Evolutionary conservation across 23 red algal genomes (phyloP).

Genomic region (Gracilaria domingensis): DNA sequence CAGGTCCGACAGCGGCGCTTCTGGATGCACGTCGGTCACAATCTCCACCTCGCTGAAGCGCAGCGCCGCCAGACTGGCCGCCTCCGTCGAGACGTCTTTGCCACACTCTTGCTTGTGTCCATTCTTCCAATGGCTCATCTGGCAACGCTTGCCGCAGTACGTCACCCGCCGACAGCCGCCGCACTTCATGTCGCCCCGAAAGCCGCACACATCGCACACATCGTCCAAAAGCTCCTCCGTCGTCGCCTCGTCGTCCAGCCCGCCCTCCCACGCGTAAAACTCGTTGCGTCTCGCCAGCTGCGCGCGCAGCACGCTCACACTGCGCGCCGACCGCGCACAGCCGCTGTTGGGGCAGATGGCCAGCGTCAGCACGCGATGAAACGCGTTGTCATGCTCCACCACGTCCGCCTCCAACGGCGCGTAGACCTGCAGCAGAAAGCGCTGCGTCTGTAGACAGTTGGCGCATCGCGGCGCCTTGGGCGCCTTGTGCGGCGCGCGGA

Average conservation of each 20-base stretch:
- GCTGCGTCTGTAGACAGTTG: constrained; percentile 31
- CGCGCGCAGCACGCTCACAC: constrained; percentile 56
- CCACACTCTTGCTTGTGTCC: constrained; percentile 28
- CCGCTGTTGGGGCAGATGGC: constrained; percentile 12
- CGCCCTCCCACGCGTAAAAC: constrained; percentile 45
- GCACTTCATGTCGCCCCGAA: constrained; percentile 24
- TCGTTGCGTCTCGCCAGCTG: constrained; percentile 49
- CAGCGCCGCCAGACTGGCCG: background rate
- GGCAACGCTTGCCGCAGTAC: constrained; percentile 44
- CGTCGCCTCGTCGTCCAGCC: background rate
- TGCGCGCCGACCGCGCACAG: background rate
- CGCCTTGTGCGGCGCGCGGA: background rate
- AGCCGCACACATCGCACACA: constrained; percentile 50
- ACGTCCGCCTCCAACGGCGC: constrained; percentile 47
- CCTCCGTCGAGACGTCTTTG: background rate
- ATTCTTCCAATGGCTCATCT: constrained; percentile 39
- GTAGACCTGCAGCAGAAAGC: constrained; percentile 68
- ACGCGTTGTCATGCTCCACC: constrained; percentile 61
- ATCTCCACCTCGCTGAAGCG: constrained; percentile 48
- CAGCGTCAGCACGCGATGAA: constrained; percentile 73
- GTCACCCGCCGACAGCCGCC: constrained; percentile 24
- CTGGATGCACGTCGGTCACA: constrained; percentile 58
- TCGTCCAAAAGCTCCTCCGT: background rate
- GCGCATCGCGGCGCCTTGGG: constrained; percentile 24
- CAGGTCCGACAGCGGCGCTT: background rate